Base-by-base conservation (phyloP, 768 basidiomycete genomes). In the Kwoniella europaea region DNA sequence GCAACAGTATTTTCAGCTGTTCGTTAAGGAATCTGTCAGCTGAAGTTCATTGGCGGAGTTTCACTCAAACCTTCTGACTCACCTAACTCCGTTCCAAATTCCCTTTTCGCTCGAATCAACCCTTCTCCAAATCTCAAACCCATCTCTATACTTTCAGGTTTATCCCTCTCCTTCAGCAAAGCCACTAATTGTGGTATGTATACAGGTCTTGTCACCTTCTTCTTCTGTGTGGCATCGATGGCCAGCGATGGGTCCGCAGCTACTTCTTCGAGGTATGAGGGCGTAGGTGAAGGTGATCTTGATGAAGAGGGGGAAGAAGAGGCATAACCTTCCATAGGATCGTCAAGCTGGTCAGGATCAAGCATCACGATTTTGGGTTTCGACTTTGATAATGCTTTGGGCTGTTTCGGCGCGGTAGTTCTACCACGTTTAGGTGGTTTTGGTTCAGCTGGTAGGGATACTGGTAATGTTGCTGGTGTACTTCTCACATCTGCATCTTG, bases 41-140 rank as follows among this genome's bases (percentile, higher is more conserved):
- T 35, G 22, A 35, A 35, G 35, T 35, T 1, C 7, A 35, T 6
- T 35, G 35, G 35, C 35, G 35, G 35, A 35, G 35, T 7, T 35
- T 35, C 15, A 15, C 35, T 3, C 13, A 46, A 55, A n/a, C n/a
- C 61, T 22, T 64, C 35, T 58, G 9, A 54, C 62, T 67, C 75
- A 94, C 96, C 90, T 16, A 99, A 87, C 80, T 99, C 97, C 0
- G 89, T 89, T 15, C 97, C 97, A 83, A 90, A 98, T 13, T 86
- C 88, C 44, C 87, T 86, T 84, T 97, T 99, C 76, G 89, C 89
- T 59, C 95, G 85, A 27, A 99, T 91, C 53, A 99, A 84, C 71
- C 88, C 89, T 78, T 94, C 94, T 0, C 91, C 96, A 72, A 87
- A 87, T 65, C 87, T 87, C 35, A 99, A 84, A 2, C 89, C 95